Evolutionary conservation across 2,329 filamentous ascomycete genomes (phyloP).

Genomic region (Aureobasidium sp.): DNA sequence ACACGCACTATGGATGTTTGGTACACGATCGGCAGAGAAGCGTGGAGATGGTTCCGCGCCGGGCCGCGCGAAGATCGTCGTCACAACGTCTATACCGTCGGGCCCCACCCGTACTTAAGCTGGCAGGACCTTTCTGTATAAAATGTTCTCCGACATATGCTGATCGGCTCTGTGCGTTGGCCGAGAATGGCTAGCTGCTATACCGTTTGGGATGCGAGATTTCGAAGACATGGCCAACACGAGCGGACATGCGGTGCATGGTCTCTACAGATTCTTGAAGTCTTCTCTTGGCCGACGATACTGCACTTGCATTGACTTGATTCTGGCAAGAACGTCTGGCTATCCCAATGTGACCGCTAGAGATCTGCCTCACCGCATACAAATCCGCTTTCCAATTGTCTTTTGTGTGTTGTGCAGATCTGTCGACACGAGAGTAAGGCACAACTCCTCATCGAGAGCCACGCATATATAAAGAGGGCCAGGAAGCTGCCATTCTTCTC

Average conservation of each 20-base stretch:
- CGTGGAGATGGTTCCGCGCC: neutral
- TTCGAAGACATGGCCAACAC: neutral
- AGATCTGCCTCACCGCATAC: neutral
- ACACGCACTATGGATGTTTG: neutral
- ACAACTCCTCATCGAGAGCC: neutral
- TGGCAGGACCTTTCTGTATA: too few species aligned
- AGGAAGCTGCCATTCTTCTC: neutral
- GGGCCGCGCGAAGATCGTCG: constrained; percentile 1
- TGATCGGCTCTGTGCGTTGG: neutral
- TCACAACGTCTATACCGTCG: neutral
- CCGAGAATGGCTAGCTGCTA: neutral
- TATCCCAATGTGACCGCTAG: neutral
- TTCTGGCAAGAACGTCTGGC: neutral
- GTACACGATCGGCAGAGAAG: neutral
- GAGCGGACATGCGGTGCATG: neutral
- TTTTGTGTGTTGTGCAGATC: neutral
- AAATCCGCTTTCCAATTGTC: neutral
- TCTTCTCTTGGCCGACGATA: neutral
- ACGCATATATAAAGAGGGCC: neutral
- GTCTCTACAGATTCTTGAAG: neutral
- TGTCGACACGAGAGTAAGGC: neutral
- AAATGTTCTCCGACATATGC: neutral
- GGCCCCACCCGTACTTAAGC: neutral
- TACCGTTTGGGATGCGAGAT: neutral
- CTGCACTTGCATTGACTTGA: neutral